phyloP scores from a whole-genome alignment of 257 asterid species.

The Avicennia marina region DNA sequence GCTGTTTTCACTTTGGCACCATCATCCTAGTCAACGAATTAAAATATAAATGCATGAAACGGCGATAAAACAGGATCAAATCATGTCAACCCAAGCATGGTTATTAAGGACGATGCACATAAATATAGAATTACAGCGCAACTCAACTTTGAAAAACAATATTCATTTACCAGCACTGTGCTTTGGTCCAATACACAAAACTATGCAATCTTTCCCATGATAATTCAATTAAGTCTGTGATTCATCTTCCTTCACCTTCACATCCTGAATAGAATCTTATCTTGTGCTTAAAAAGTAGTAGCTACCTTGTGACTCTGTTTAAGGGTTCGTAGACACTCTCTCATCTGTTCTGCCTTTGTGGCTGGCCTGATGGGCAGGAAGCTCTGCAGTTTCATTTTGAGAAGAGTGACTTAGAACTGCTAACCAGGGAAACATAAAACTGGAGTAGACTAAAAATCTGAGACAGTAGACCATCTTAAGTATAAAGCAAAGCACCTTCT shows the following conservation, averaged over 20 bases:
- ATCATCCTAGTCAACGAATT: slow-evolving; percentile 52
- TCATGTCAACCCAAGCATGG: neutral
- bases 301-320: slow-evolving; percentile 86
- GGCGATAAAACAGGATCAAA: neutral
- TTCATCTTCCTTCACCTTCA: too few species aligned
- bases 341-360: slow-evolving; percentile 88
- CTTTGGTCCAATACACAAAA: too few species aligned
- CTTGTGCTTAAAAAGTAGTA: neutral
- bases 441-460: neutral
- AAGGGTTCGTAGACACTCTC: slow-evolving; percentile 86
- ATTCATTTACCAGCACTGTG: too few species aligned
- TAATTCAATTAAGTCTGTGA: too few species aligned
- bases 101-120: slow-evolving; percentile 1
- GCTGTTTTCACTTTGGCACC: slow-evolving; percentile 91
- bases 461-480: neutral
- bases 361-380: slow-evolving; percentile 84
- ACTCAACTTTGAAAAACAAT: too few species aligned
- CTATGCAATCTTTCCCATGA: too few species aligned
- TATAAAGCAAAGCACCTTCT: slow-evolving; percentile 47
- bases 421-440: slow-evolving; percentile 10
- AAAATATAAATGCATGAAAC: slow-evolving; percentile 12
- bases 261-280: too few species aligned
- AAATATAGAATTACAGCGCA: too few species aligned
- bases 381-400: slow-evolving; percentile 50
- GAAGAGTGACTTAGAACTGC: slow-evolving; percentile 15